A percentile compares a stretch with the other conserved stretches of the same genome.
Conservation (phyloP, 495 filamentous ascomycete genomes). For the Copromyces sp. region DNA sequence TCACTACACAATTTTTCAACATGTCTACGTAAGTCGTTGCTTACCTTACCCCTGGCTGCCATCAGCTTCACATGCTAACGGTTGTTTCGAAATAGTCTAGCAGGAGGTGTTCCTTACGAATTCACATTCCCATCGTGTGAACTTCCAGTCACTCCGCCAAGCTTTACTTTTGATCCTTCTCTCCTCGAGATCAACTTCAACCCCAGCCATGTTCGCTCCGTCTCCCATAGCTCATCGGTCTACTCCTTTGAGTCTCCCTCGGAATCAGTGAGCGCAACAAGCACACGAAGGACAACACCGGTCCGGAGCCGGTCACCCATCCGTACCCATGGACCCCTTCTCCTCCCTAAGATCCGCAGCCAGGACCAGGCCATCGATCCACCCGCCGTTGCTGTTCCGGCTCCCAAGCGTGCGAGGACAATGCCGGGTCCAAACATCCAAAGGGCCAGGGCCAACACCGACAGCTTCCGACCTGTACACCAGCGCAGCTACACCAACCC, state of each 20-base stretch:
- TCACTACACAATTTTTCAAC: conserved; percentile 21
- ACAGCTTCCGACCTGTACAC: conserved; percentile 38
- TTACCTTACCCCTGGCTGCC: neutral
- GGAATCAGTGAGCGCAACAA: conserved; percentile 40
- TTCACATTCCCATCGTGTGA: conserved; percentile 40
- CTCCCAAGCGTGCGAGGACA: conserved; percentile 32
- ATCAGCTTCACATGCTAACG: conserved; percentile 16
- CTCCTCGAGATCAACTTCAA: conserved; percentile 39
- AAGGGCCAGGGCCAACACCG: conserved; percentile 17
- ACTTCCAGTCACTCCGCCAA: conserved; percentile 34
- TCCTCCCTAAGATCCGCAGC: conserved; percentile 78
- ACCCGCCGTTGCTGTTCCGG: conserved; percentile 14
- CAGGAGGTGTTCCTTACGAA: conserved; percentile 43
- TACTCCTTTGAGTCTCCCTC: conserved; percentile 61
- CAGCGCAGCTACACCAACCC: conserved; percentile 60
- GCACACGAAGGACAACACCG: conserved; percentile 65
- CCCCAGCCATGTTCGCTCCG: conserved; percentile 38
- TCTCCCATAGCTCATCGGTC: conserved; percentile 41
- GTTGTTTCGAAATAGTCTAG: conserved; percentile 27
- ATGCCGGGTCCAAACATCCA: conserved; percentile 11
- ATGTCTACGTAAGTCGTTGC: conserved; percentile 41
- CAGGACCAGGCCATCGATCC: conserved; percentile 65
- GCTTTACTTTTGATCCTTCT: conserved; percentile 45
- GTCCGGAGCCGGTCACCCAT: conserved; percentile 52
- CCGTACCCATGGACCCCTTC: conserved; percentile 65